Conservation (phyloP, 805 yeast species). For the Metschnikowia santaceciliae region DNA sequence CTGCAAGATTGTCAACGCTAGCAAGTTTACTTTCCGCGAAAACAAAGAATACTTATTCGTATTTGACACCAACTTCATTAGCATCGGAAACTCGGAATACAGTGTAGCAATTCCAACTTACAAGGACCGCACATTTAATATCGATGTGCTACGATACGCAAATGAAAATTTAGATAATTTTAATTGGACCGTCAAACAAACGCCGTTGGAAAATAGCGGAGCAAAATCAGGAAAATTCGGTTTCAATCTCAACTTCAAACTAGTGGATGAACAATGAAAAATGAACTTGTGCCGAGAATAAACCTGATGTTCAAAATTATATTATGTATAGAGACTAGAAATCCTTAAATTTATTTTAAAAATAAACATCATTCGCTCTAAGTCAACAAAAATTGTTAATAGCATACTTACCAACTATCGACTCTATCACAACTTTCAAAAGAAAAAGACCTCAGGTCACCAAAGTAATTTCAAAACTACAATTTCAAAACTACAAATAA, state of each 20-base stretch:
- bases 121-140: constrained; percentile 41
- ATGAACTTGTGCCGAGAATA: not conserved
- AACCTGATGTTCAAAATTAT: not conserved
- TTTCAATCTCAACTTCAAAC: constrained; percentile 34
- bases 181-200: constrained; percentile 41
- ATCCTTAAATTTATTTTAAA: too few species aligned
- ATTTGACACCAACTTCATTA: constrained; percentile 53
- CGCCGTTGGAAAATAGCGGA: constrained; percentile 21
- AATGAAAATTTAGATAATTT: constrained; percentile 43
- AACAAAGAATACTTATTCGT: constrained; percentile 42
- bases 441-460: too few species aligned
- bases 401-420: too few species aligned
- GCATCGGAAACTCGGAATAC: constrained; percentile 47
- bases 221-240: constrained; percentile 33
- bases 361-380: too few species aligned
- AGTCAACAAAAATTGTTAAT: too few species aligned
- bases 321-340: too few species aligned
- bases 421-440: too few species aligned
- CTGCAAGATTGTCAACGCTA: constrained; percentile 34
- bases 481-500: too few species aligned
- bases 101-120: constrained; percentile 49
- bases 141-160: constrained; percentile 40
- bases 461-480: too few species aligned
- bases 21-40: constrained; percentile 37
- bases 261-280: constrained; percentile 27